Base-by-base conservation (phyloP, 2,329 filamentous ascomycete genomes). In the Atkinsonella hypoxylon region DNA sequence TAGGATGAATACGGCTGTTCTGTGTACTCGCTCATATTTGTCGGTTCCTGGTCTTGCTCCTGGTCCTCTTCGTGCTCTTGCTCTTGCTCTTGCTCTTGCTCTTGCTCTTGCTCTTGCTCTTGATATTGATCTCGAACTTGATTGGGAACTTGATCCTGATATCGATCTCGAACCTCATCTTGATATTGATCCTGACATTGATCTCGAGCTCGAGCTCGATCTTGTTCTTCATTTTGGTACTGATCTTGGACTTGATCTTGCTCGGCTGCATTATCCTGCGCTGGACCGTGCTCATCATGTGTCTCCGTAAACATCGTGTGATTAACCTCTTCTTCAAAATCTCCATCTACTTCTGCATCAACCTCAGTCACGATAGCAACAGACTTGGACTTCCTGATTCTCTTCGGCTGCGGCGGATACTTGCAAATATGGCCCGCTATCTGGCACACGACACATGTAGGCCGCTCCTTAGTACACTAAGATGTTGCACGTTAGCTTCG, bases 381-480 rank as follows among this genome's bases (percentile, higher is more conserved):
- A 15, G 61, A 55, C 48, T 60, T 57, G 7, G 34, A 31, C 47
- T 59, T 61, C 34, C 30, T 57, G 30, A 59, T 60, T 46, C 57
- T 60, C 17, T 50, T 57, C 39, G 61, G 66, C 12, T 61, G 59
- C n/a, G 62, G 56, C 20, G 70, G 61, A 54, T 73, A 75, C 45
- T 68, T 60, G 53, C 72, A 75, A 8, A 54, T 52, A 5, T 59
- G 51, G 0, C 63, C 63, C 5, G 57, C 51, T 7, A 57, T 54
- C 20, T 62, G 49, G 26, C 72, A 75, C 38, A 64, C 63, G 7
- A 58, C 59, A 53, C 73, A 75, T 1, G 57, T 57, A 4, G 72
- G 72, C 39, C 61, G 64, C 41, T 66, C 64, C 45, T 62, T 68
- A 11, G 70, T 64, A 43, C 72, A 75, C 70, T 73, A 20, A 13